These are phyloP conservation scores for Xerocomellus intermedius DNA, from an alignment of 768 basidiomycete species.

Conservation along the genomic window DNA sequence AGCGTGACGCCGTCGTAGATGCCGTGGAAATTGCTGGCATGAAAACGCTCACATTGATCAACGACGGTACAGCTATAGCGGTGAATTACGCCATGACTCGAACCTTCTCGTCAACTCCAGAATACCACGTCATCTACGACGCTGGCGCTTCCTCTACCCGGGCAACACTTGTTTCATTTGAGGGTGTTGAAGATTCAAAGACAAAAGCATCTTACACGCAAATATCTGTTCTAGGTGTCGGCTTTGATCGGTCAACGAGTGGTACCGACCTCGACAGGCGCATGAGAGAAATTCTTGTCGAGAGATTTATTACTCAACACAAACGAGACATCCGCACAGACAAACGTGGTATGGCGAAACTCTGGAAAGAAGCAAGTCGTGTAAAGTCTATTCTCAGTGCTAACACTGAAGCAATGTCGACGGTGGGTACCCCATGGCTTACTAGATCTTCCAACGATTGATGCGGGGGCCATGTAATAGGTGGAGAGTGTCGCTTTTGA, in stretches of 20 bases:
- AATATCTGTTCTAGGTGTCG: slow-evolving; percentile 77
- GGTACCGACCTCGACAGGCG: slow-evolving; percentile 86
- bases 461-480: slow-evolving; percentile 33
- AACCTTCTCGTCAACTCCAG: slow-evolving; percentile 65
- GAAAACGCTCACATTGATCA: slow-evolving; percentile 77
- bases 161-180: slow-evolving; percentile 75
- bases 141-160: slow-evolving; percentile 83
- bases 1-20: slow-evolving; percentile 89
- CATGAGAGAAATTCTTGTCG: slow-evolving; percentile 75
- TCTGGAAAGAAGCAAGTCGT: slow-evolving; percentile 91
- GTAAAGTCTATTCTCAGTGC: slow-evolving; percentile 93
- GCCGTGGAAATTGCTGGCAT: slow-evolving; percentile 91
- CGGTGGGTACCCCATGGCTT: slow-evolving; percentile 44
- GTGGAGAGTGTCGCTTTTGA: slow-evolving; percentile 90
- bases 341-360: slow-evolving; percentile 84
- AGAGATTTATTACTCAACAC: slow-evolving; percentile 70
- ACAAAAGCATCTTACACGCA: slow-evolving; percentile 56
- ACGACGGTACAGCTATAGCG: slow-evolving; percentile 94
- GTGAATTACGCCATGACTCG: slow-evolving; percentile 98
- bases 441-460: background rate
- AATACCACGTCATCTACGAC: slow-evolving; percentile 92
- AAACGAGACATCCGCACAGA: slow-evolving; percentile 68
- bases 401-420: slow-evolving; percentile 74
- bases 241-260: slow-evolving; percentile 71
- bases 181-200: slow-evolving; percentile 46